A percentile compares a stretch with the other conserved stretches of the same genome.
Evolutionary conservation across 352 stramenopile species (phyloP).

Genomic region (Phytopythium kandeliae): DNA sequence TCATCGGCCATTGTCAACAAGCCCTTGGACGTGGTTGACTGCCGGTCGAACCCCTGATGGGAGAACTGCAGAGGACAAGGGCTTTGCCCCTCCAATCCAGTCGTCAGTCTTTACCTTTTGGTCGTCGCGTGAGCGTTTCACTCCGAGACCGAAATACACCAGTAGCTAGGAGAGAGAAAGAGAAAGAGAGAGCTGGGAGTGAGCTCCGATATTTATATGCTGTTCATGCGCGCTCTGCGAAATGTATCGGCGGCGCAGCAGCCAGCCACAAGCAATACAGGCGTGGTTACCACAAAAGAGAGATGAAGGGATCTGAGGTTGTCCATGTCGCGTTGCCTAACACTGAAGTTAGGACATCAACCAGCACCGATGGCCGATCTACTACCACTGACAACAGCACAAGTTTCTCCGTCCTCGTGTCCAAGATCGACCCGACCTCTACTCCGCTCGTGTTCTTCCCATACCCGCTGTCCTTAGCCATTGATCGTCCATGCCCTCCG

Average conservation of each 20-base stretch:
- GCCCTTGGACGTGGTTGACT: neutral
- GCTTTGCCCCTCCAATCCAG: too few relatives aligned
- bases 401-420: slow-evolving; percentile 48
- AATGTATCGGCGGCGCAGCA: neutral
- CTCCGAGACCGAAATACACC: too few relatives aligned
- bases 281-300: too few relatives aligned
- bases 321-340: too few relatives aligned
- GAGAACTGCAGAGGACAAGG: neutral
- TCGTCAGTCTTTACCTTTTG: too few relatives aligned
- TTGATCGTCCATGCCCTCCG: slow-evolving; percentile 35
- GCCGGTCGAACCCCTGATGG: neutral
- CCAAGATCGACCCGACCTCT: slow-evolving; percentile 25
- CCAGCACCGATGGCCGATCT: neutral
- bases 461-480: slow-evolving; percentile 35
- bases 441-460: slow-evolving; percentile 56
- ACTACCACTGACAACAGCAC: neutral
- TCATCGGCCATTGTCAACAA: neutral
- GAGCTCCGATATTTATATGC: slow-evolving; percentile 1
- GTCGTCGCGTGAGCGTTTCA: too few relatives aligned
- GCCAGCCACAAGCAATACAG: too few relatives aligned
- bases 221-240: neutral
- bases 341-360: neutral
- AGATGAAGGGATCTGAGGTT: too few relatives aligned
- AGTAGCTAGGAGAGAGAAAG: too few relatives aligned
- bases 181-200: too few relatives aligned